phyloP scores from a whole-genome alignment of 106 monocot species.

The Xerophyta viscosa region DNA sequence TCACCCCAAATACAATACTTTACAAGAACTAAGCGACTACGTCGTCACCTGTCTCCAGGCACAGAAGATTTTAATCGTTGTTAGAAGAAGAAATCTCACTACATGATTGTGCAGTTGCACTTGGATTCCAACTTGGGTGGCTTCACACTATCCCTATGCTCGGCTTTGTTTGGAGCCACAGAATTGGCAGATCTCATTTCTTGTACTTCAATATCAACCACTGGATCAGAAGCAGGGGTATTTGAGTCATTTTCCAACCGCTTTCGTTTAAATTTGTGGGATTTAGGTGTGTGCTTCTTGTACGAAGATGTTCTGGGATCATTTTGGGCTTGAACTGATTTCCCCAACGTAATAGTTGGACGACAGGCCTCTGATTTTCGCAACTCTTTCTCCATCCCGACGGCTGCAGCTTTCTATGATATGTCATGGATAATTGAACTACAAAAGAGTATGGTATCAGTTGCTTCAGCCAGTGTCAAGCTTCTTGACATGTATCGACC shows the following conservation, averaged over 20 bases:
- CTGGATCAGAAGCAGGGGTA: conserved; percentile 10
- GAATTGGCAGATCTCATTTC: conserved; percentile 8
- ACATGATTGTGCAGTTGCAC: conserved; percentile 95
- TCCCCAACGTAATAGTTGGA: conserved; percentile 26
- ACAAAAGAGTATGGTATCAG: conserved; percentile 81
- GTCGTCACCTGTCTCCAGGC: no score
- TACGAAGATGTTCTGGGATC: conserved; percentile 11
- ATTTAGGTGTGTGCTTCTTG: conserved; percentile 16
- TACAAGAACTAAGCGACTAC: not conserved
- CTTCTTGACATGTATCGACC: conserved; percentile 34
- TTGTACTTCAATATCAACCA: conserved; percentile 10
- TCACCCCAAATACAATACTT: conserved; percentile 7
- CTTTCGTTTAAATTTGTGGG: conserved; percentile 34
- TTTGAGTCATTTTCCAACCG: conserved; percentile 24
- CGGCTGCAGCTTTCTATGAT: conserved; percentile 60
- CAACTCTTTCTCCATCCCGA: conserved; percentile 60
- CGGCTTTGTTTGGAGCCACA: conserved; percentile 19
- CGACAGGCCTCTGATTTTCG: conserved; percentile 8
- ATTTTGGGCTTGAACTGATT: conserved; percentile 17
- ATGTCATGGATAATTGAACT: conserved; percentile 89
- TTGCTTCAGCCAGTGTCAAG: conserved; percentile 80
- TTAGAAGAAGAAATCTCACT: conserved; percentile 17
- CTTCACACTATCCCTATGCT: conserved; percentile 40
- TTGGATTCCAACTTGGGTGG: conserved; percentile 70
- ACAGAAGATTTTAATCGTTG: no score